Percentiles rank a stretch among this genome's conserved stretches.
Evolutionary conservation across 768 basidiomycete genomes (phyloP).

Genomic region (Lentinula edodes): DNA sequence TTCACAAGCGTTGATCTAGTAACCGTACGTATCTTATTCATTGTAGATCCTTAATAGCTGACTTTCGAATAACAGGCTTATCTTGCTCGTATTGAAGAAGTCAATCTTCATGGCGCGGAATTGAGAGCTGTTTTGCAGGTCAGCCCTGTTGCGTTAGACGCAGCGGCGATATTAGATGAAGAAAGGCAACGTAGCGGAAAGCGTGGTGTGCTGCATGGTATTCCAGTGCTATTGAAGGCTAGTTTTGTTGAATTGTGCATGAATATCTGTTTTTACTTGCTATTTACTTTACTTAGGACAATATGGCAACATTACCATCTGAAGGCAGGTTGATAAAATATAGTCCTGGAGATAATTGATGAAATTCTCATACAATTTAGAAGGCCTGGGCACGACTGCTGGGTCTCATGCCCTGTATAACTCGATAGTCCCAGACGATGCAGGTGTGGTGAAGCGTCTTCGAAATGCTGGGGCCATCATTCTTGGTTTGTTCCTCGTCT

Average conservation of each 20-base stretch:
- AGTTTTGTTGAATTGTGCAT: neutral
- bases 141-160: constrained; percentile 45
- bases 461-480: constrained; percentile 40
- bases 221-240: constrained; percentile 46
- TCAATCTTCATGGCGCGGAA: constrained; percentile 54
- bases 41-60: neutral
- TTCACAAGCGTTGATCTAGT: constrained; percentile 38
- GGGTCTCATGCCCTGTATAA: constrained; percentile 37
- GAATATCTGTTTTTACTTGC: neutral
- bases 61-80: constrained; percentile 41
- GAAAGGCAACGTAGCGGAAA: constrained; percentile 37
- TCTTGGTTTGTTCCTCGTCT: constrained; percentile 23
- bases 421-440: constrained; percentile 39
- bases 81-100: constrained; percentile 61
- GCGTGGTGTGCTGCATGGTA: constrained; percentile 48
- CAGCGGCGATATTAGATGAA: constrained; percentile 45
- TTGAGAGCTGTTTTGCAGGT: constrained; percentile 56
- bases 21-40: constrained; percentile 20
- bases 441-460: constrained; percentile 37
- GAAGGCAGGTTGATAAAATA: constrained; percentile 25
- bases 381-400: constrained; percentile 43
- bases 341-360: too few species aligned
- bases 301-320: constrained; percentile 39
- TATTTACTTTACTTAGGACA: constrained; percentile 26
- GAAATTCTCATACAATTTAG: too few species aligned